Evolutionary conservation across 164 flowering plant species (phyloP).

Genomic region (Kalanchoe fedtschenkoi): DNA sequence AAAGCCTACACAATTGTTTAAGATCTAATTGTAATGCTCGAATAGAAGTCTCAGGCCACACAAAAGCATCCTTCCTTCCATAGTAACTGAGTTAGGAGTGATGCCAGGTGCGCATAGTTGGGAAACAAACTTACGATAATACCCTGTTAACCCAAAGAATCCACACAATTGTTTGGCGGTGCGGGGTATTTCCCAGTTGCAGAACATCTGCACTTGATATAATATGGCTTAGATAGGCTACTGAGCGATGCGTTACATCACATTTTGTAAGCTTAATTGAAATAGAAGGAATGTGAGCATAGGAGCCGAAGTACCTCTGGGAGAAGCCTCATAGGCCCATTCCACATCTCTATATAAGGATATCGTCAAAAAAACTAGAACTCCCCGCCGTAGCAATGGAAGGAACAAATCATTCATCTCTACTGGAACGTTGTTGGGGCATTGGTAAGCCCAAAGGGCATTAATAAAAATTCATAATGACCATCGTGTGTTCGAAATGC

Average conservation of each 20-base stretch:
- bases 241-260: not conserved
- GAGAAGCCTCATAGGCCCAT: not conserved
- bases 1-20: too few species aligned
- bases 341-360: constrained; percentile 1
- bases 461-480: too few species aligned
- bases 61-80: constrained; percentile 4
- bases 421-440: too few species aligned
- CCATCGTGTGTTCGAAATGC: too few species aligned
- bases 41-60: too few species aligned
- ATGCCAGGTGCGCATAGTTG: not conserved
- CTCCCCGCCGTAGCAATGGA: too few species aligned
- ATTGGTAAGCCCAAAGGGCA: too few species aligned
- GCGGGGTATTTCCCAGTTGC: not conserved
- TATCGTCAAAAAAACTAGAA: constrained; percentile 8
- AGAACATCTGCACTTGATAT: not conserved
- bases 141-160: not conserved
- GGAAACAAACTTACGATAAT: not conserved
- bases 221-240: not conserved
- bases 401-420: too few species aligned
- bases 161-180: not conserved
- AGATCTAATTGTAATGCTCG: too few species aligned
- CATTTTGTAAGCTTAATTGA: constrained; percentile 2
- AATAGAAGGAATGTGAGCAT: not conserved
- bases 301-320: not conserved
- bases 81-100: not conserved